Evolutionary conservation across 257 asterid genomes (phyloP), one percentile per base, ranked within the genome.

Genomic region (Datura wrightii): DNA sequence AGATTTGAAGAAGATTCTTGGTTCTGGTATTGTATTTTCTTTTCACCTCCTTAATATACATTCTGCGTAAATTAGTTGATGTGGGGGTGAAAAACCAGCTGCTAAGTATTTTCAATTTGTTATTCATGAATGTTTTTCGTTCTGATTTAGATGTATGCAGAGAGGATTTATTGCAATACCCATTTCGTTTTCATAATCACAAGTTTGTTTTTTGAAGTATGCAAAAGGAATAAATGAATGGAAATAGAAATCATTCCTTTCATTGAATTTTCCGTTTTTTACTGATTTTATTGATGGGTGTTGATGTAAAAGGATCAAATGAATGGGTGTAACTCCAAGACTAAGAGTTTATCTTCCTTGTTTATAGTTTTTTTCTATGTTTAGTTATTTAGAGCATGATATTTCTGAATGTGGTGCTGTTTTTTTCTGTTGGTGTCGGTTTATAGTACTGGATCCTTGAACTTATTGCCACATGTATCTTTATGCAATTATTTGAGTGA

Each of bases 1-100:
- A 14, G 85, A 82, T 70, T 62, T 82, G 48, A 82, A 82, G 85
- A 82, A 82, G 54, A 82, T 82, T 52, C 85, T 82, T 63, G 31
- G 37, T 65, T 82, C 85, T 10, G 85, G 85, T 82, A 82, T 78
- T 13, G 8, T 14, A 0, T 52, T 74, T 11, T 37, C 50, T 6
- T 7, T 50, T 48, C 10, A 31, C 3, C 3, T 46, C 41, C 8
- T 0, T 13, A 4, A 13, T 76, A 1, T 6, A 31, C 10, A 8
- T 46, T 71, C 48, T 74, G 5, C 1, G 8, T 44, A 50, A 48
- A 31, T 11, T 76, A 76, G 13, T 50, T 11, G 2, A 6, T 50
- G 24, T 7, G 36, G 48, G 72, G 44, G n/a, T 48, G 60, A 31
- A 50, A 72, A 56, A 56, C 3, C 10, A 2, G 1, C 8, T 16